Evolutionary conservation across 192 early-diverging fungal genomes (phyloP).

Genomic region (Gaertneriomyces sp.): DNA sequence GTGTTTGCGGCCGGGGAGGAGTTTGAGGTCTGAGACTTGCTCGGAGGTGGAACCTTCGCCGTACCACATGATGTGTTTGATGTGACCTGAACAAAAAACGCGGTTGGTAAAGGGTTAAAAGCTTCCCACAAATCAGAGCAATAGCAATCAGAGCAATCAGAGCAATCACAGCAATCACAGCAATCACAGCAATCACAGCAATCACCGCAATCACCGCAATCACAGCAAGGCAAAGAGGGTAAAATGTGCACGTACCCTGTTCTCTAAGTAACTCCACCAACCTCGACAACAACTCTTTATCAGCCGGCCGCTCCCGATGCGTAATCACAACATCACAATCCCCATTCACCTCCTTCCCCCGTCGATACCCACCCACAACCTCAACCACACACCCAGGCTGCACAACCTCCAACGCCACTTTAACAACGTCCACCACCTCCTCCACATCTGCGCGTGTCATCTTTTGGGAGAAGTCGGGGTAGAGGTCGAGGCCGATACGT

Average conservation of each 20-base stretch:
- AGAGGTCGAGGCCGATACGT: slow-evolving; percentile 9
- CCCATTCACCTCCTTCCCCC: slow-evolving; percentile 32
- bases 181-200: too few relatives aligned
- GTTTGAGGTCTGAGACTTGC: slow-evolving; percentile 5
- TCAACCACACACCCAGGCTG: slow-evolving; percentile 10
- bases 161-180: too few relatives aligned
- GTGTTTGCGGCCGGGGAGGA: neutral
- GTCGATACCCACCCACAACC: slow-evolving; percentile 30
- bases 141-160: too few relatives aligned
- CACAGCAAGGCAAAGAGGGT: neutral
- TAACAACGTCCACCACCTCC: slow-evolving; percentile 23
- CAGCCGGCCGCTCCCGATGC: slow-evolving; percentile 16
- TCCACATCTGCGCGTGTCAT: slow-evolving; percentile 34
- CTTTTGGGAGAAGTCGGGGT: slow-evolving; percentile 20
- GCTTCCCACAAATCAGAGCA: too few relatives aligned
- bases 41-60: slow-evolving; percentile 13
- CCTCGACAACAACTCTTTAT: slow-evolving; percentile 2
- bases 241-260: slow-evolving; percentile 10
- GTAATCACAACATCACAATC: slow-evolving; percentile 36
- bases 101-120: too few relatives aligned
- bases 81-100: slow-evolving; percentile 6
- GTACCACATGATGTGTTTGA: slow-evolving; percentile 28
- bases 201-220: too few relatives aligned
- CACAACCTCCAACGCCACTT: slow-evolving; percentile 12
- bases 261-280: slow-evolving; percentile 19